Base-by-base conservation (phyloP, 1,284 basidiomycete genomes). In the Phaffia rhodozyma region DNA sequence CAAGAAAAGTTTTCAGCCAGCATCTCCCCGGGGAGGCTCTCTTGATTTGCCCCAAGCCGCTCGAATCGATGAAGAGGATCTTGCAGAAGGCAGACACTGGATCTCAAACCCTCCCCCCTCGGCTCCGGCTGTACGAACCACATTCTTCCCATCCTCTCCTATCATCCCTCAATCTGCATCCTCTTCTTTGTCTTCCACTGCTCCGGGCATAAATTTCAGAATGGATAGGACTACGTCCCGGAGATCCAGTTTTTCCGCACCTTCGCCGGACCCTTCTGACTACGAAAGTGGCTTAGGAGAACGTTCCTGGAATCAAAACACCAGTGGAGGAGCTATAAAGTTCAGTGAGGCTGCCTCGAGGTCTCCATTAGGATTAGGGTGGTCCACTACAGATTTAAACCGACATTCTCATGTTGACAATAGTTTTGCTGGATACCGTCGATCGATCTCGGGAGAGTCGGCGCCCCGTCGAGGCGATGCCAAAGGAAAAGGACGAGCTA, bases 291-390 rank as follows among this genome's bases (percentile, higher is more conserved):
- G 38, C 7, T 11, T 29, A n/a, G 47, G 27, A 21, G 58, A 59
- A 7, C 32, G 23, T 9, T 20, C 48, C 11, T 62, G 43, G 38
- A 56, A 51, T n/a, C 61, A 55, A 0, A 29, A 34, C 1, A 23
- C 47, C 16, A 62, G 57, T 30, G 61, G 61, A 32, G 38, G 38
- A 16, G 38, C 38, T 5, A 43, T 11, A 43, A 43, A 16, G 13
- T 43, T 16, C 5, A 56, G 53, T 29, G 61, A 62, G 27, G 52
- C 32, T 23, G 38, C 25, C n/a, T 62, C 52, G 18, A 54, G 54
- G 25, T 62, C 61, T 21, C 61, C 61, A 18, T 25, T 62, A 5
- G 61, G 38, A 13, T 30, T 54, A 6, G 61, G 54, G 48, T 57
- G 54, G 55, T 38, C 20, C 34, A 29, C 16, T 6, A 25, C 25